Evolutionary conservation across 345 rosid species (phyloP).

Genomic region (Brassica rapa): DNA sequence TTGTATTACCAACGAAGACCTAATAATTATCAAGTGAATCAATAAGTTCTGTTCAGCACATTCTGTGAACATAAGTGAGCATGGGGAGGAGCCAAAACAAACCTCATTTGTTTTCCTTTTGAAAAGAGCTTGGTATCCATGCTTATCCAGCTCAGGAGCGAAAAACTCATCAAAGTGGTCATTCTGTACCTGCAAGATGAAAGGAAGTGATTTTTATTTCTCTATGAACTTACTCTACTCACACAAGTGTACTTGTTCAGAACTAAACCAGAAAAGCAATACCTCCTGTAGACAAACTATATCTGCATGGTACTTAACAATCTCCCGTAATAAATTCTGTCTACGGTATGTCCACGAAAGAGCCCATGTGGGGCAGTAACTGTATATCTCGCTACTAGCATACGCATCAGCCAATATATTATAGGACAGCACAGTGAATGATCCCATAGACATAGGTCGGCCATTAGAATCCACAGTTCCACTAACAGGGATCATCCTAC

Average conservation of each 20-base stretch:
- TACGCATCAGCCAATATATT: conserved; percentile 82
- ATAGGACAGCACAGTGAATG: conserved; percentile 90
- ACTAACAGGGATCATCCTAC: conserved; percentile 72
- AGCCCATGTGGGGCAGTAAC: conserved; percentile 98
- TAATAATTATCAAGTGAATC: conserved; percentile 36
- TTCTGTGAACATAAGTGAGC: conserved; percentile 8
- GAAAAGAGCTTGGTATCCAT: conserved; percentile 86
- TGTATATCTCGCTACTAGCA: conserved; percentile 77
- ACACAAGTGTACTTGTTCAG: not conserved
- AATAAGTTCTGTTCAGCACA: conserved; percentile 3
- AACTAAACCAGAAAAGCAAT: conserved; percentile 11
- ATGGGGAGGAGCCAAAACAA: conserved; percentile 19
- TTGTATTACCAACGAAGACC: conserved; percentile 70
- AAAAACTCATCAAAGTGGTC: conserved; percentile 93
- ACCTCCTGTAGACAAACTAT: conserved; percentile 99
- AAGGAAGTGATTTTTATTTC: not conserved
- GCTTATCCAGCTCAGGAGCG: conserved; percentile 91
- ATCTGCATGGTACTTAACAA: conserved; percentile 91
- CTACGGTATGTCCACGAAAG: conserved; percentile 96
- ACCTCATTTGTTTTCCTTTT: conserved; percentile 96
- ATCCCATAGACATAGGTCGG: conserved; percentile 65
- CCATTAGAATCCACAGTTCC: conserved; percentile 79
- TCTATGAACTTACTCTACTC: not conserved
- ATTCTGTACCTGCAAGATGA: conserved; percentile 74
- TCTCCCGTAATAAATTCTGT: conserved; percentile 87